Evolutionary conservation across 495 filamentous ascomycete genomes (phyloP), one percentile per base, ranked within the genome.

Genomic region (Penicillium odoratum): DNA sequence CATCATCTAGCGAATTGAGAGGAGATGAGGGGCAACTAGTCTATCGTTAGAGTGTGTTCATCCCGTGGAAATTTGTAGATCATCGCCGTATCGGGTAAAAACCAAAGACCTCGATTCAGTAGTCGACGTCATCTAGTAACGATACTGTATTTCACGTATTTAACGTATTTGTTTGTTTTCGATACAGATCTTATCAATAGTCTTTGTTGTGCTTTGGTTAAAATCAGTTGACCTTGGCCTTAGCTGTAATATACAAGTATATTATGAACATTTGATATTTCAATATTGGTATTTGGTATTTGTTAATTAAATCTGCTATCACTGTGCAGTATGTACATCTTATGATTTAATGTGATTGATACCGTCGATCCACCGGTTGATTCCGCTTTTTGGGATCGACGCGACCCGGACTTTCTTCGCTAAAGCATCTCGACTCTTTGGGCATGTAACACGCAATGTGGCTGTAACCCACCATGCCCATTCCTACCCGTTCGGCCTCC

Each of bases 401-500:
- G 18, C 44, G 44, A 47, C 44, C 44, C 18, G 43, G 34, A 10
- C 38, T 40, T 40, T 15, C 7, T 33, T 33, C 31, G 31, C 45
- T 6, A 11, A 29, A 13, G 18, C 25, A 38, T 36, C 49, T 40
- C 57, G 10, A 28, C 25, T 4, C 8, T 15, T 31, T 30, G 11
- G 47, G 28, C 21, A 10, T 11, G 33, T 25, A 21, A 40, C 15
- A 36, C 31, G 44, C 53, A 33, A 56, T 43, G 46, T 50, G 45
- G 42, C 43, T 40, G 46, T 36, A 16, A 43, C 10, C 8, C n/a
- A 67, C 10, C 53, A 78, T 78, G 75, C 75, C 73, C 36, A 74
- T 76, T 52, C 75, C 75, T 25, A 78, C 73, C 38, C 74, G 75
- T 25, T 72, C 73, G 21, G 48, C 60, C 30, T 73, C 70, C 30